phyloP scores from a whole-genome alignment of 441 rosid species.

The Viola pubescens region DNA sequence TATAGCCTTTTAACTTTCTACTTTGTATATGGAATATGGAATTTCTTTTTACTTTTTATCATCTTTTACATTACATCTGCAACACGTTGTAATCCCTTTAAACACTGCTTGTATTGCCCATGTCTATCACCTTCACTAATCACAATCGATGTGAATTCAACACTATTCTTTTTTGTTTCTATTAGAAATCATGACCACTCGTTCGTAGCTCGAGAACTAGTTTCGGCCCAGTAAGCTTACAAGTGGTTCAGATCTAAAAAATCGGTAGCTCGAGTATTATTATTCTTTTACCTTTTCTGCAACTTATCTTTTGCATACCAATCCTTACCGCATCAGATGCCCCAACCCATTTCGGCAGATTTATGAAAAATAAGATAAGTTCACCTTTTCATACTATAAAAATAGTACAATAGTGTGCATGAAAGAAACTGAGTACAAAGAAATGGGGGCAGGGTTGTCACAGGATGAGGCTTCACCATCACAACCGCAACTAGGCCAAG shows the following conservation, averaged over 20 bases:
- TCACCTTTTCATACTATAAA: constrained; percentile 17
- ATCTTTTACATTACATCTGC: background rate
- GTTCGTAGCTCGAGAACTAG: too few species aligned
- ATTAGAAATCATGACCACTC: too few species aligned
- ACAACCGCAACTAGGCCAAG: constrained; percentile 6
- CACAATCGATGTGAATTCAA: background rate
- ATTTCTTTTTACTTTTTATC: background rate
- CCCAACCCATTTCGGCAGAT: background rate
- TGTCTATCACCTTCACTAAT: too few species aligned
- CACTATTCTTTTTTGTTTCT: background rate
- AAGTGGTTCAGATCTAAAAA: too few species aligned
- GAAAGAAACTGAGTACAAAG: background rate
- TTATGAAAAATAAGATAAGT: background rate
- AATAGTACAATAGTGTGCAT: background rate
- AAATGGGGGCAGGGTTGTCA: constrained; percentile 25
- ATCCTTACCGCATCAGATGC: too few species aligned
- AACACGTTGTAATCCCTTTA: background rate
- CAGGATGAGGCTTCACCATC: constrained; percentile 17
- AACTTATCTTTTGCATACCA: too few species aligned
- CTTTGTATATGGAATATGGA: background rate
- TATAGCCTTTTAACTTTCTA: background rate
- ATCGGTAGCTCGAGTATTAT: too few species aligned
- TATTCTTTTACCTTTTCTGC: too few species aligned
- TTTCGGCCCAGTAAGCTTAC: too few species aligned
- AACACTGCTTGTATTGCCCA: too few species aligned